Evolutionary conservation across 1,284 basidiomycete genomes (phyloP), one percentile per base, ranked within the genome.

Genomic region (Boletellus deceptivus): DNA sequence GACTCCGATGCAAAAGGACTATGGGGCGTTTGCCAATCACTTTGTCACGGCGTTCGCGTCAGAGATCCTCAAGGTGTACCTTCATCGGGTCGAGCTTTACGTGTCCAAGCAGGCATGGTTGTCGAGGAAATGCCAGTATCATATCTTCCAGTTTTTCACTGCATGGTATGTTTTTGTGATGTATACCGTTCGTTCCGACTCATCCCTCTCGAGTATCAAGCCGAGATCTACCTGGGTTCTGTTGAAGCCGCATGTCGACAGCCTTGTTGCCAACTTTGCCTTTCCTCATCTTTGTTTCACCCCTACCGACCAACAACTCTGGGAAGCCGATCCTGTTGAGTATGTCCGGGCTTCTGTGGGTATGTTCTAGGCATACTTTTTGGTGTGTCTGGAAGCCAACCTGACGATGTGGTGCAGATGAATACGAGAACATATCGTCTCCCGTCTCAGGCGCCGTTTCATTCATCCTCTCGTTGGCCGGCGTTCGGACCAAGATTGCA

Each of bases 211-310:
- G 50, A 93, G 91, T 59, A 83, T 94, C 57, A 93, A 93, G 72
- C 91, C 91, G 10, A 92, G 91, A 64, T 80, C 87, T 16, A 94
- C 89, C 4, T 94, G 91, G 91, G 73, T 77, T 2, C 76, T 90
- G 34, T 77, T 94, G 62, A 93, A 92, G 67, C 90, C 91, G 18
- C 91, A 91, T 59, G 81, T 87, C 43, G 76, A 88, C 61, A 81
- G 72, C 5, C 78, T 94, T 6, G 79, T 93, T 16, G 82, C 85
- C 13, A 78, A 75, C 35, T 91, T 92, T 60, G 82, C 89, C 8
- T 93, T 92, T 75, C 90, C 91, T n/a, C 86, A 90, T 59, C 76
- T 93, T 18, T 86, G 83, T 33, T 91, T 93, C 72, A 88, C 82
- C 18, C 70, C 81, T 10, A 70, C 76, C 0, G 84, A 84, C 62